Evolutionary conservation across 2,329 filamentous ascomycete genomes (phyloP), one percentile per base, ranked within the genome.

Genomic region (Amesomyces nigricolor): DNA sequence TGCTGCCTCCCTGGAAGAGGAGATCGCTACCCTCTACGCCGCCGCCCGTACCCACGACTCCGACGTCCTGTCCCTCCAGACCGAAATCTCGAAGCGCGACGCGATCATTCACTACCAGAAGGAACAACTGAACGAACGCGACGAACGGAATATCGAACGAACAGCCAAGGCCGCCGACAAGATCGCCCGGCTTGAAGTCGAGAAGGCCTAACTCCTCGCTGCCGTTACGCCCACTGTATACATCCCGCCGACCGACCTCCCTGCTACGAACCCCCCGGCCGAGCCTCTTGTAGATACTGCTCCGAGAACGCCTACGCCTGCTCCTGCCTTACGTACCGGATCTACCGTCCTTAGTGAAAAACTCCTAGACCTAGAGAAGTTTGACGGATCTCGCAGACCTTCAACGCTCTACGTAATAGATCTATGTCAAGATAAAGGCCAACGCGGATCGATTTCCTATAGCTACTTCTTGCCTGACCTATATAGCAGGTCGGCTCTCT

Each of bases 81-180:
- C 19, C 47, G 26, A 49, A 49, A 14, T 38, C 35, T 19, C 47
- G 16, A 49, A 39, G 3, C 14, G 47, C 47, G 35, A 49, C 17
- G 47, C 47, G 13, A 39, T 49, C 35, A 49, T 49, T n/a, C 16
- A 11, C 35, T 49, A 49, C 29, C 16, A 49, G 47, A 49, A 49
- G 47, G 47, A 49, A 39, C 47, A 49, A 49, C 32, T 39, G 32
- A 49, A 49, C 11, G 47, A 49, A 40, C 38, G 38, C 3, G 14
- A 40, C 38, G 14, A n/a, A 48, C 46, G 46, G 46, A 48, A 48
- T 30, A 30, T 48, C 46, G 46, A 48, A 44, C 16, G 40, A 22
- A 7, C 40, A 3, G 11, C 5, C 22, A 10, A 45, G 13, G 19
- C 47, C 39, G 19, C 19, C 13, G 13, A 49, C 14, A 49, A 39